phyloP scores from a whole-genome alignment of 768 basidiomycete species.

The Trametes elegans region DNA sequence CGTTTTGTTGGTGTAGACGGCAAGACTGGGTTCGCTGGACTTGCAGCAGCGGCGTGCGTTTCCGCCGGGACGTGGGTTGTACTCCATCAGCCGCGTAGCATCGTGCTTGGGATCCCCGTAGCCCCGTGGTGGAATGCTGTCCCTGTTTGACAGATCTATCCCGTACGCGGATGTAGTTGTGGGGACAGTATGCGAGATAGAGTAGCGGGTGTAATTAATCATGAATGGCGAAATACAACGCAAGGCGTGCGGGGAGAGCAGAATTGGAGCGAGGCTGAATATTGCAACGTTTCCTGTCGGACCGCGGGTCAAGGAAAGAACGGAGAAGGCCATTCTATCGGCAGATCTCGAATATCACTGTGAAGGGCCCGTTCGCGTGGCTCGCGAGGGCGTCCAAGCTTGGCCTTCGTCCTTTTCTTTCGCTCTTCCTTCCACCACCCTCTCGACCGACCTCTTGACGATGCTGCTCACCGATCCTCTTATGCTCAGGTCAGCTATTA shows the following conservation, averaged over 20 bases:
- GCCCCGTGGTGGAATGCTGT: too few relatives aligned
- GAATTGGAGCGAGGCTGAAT: not conserved
- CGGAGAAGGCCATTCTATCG: slow-evolving; percentile 10
- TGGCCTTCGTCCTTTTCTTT: slow-evolving; percentile 16
- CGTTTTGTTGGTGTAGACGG: too few relatives aligned
- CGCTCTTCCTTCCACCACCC: slow-evolving; percentile 21
- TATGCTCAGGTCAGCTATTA: not conserved
- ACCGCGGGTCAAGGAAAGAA: slow-evolving; percentile 13
- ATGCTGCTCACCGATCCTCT: not conserved
- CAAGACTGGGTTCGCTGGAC: too few relatives aligned
- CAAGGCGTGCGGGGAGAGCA: not conserved
- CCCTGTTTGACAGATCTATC: too few relatives aligned
- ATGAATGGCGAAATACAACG: not conserved
- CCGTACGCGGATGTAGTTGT: not conserved
- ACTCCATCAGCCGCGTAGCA: too few relatives aligned
- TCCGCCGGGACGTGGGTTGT: too few relatives aligned
- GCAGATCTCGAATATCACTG: slow-evolving; percentile 22
- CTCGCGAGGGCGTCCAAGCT: slow-evolving; percentile 17
- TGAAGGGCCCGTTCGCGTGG: slow-evolving; percentile 29
- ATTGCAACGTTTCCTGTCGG: not conserved
- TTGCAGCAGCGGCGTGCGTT: too few relatives aligned
- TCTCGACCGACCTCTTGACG: slow-evolving; percentile 4
- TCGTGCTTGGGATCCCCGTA: too few relatives aligned
- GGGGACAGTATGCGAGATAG: not conserved
- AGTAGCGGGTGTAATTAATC: not conserved